These are phyloP conservation scores for Fulvia fulva DNA, from an alignment of 2,329 filamentous ascomycete genomes.

Conservation along the genomic window DNA sequence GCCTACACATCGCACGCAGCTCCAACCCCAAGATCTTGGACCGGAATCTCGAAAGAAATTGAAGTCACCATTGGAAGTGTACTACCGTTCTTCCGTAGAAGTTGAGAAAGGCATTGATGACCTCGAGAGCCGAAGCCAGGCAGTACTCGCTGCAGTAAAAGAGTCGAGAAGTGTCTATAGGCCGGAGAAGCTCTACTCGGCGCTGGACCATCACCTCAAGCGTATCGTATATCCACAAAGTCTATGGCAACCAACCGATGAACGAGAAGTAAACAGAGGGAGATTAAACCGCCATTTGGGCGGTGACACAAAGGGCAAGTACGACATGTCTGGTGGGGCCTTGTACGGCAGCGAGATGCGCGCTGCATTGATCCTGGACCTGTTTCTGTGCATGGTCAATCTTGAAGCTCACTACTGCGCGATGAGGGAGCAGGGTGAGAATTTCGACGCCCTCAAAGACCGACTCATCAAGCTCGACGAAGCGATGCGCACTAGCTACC, in stretches of 20 bases:
- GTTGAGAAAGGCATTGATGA: slow-evolving; percentile 7
- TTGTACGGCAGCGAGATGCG: not conserved
- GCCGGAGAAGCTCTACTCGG: not conserved
- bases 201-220: not conserved
- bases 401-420: slow-evolving; percentile 28
- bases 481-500: not conserved
- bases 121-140: not conserved
- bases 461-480: slow-evolving; percentile 3
- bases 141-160: not conserved
- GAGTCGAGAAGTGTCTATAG: not conserved
- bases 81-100: slow-evolving; percentile 1
- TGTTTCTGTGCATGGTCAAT: slow-evolving; percentile 21
- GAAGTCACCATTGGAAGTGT: slow-evolving; percentile 2
- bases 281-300: not conserved
- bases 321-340: not conserved
- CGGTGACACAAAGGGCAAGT: not conserved
- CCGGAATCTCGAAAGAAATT: not conserved
- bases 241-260: not conserved
- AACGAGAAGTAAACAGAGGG: not conserved
- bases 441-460: slow-evolving; percentile 6
- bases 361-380: slow-evolving; percentile 15
- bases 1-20: not conserved
- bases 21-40: not conserved
- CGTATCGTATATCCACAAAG: slow-evolving; percentile 6
- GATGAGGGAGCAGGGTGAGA: slow-evolving; percentile 20